Evolutionary conservation across 2,329 filamentous ascomycete genomes (phyloP), one percentile per base, ranked within the genome.

Genomic region (Aureobasidium melanogenum): DNA sequence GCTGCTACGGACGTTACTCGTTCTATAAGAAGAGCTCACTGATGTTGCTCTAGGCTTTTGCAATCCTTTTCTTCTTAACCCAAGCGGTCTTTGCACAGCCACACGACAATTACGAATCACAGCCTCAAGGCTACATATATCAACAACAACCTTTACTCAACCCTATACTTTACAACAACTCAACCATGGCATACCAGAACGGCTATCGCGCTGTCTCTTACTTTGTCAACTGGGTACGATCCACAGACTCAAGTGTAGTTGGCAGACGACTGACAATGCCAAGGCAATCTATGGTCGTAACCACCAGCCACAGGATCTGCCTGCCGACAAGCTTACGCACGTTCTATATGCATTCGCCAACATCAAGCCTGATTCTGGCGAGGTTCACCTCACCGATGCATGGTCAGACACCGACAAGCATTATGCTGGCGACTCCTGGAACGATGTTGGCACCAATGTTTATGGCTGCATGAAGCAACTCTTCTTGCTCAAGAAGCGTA

Each of bases 291-390:
- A 97, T 73, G 90, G 80, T 41, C 85, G 92, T 60, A 88, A 93
- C 68, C 88, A 94, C 71, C 82, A 86, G n/a, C 91, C 92, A 0
- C 88, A 95, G 70, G 85, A 96, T 70, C 82, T 97, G 6, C 89
- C 89, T 0, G 85, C 82, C 3, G 83, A 91, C 60, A 88, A 89
- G 61, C 82, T 97, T 44, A 97, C 92, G 0, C 93, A 97, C 70
- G 76, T 97, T 5, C 84, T 97, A 17, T 97, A 97, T 69, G 82
- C 92, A 17, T 97, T 97, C 75, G 93, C 90, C 70, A 95, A 97
- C 71, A 84, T 96, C 62, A 82, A 84, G 4, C 80, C 86, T 2
- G 89, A 93, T 3, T 84, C 82, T 34, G 93, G 93, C 54, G 89
- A 95, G 74, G 91, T 95, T 10, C 82, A 81, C 69, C 77, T 89